Conservation (phyloP, 768 basidiomycete species). For the Mrakia hoshinonis region DNA sequence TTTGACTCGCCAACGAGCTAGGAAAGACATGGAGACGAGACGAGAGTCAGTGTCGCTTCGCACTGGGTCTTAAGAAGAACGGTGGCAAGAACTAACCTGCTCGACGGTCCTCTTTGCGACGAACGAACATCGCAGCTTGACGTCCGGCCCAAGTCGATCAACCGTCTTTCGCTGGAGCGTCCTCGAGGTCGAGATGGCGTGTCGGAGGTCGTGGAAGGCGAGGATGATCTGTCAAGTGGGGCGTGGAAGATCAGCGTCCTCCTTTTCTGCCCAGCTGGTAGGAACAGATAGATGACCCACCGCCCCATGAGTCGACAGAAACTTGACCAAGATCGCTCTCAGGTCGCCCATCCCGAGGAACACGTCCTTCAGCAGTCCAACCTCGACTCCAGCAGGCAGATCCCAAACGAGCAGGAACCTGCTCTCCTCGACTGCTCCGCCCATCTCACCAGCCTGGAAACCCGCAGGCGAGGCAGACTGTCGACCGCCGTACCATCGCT, state of each 20-base stretch:
- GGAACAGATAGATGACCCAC: neutral
- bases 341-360: slow-evolving; percentile 2
- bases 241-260: neutral
- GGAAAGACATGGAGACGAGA: neutral
- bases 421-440: neutral
- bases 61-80: no score
- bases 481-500: neutral
- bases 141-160: neutral
- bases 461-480: neutral
- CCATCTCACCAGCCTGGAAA: neutral
- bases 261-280: neutral
- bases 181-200: slow-evolving; percentile 4
- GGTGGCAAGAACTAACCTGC: neutral
- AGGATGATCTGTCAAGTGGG: neutral
- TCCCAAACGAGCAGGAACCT: slow-evolving; percentile 10
- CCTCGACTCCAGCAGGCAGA: neutral
- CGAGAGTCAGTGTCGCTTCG: neutral
- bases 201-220: slow-evolving; percentile 18
- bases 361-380: neutral
- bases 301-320: slow-evolving; percentile 7
- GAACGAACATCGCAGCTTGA: slow-evolving; percentile 13
- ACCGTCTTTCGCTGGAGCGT: slow-evolving; percentile 4
- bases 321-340: neutral
- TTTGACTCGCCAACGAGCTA: slow-evolving; percentile 14
- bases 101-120: slow-evolving; percentile 4